Base-by-base conservation (phyloP, 176 grass and related monocot genomes). In the Ensete ventricosum region DNA sequence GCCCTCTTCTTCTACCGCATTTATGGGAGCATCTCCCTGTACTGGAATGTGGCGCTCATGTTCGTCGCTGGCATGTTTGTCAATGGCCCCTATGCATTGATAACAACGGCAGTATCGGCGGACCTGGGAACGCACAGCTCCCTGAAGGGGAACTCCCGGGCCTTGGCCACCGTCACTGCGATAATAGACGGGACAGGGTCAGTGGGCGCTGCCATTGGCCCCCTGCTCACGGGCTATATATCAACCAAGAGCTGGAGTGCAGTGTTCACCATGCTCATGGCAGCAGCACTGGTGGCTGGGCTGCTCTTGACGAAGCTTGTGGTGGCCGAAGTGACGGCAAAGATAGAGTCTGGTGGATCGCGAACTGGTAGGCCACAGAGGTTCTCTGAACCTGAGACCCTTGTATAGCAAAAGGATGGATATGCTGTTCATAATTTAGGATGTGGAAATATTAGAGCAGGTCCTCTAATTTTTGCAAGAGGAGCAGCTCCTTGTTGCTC, bases 271-370 rank as follows among this genome's bases (percentile, higher is more conserved):
- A 62, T 62, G 57, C 13, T 62, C 17, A 62, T 62, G 57, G 57
- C 20, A 9, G 57, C 57, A 3, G 57, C 57, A 14, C 20, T 62
- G 17, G 20, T 62, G 14, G 57, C 57, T 62, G 57, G 57, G 9
- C 17, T 62, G 57, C 57, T 62, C 57, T 62, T 62, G 57, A 62
- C 57, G 57, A 62, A n/a, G 57, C 57, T 62, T 17, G 57, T 62
- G 7, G 57, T 62, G 20, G 57, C 57, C 20, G 57, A 62, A 14
- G 57, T 62, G 57, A 19, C 57, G 1, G 57, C 57, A 62, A 62
- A 62, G 11, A 62, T 62, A 9, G 57, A 62, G 13, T 14, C 57
- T 62, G 57, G 34, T 43, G 34, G 27, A 3, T 29, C 27, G 27
- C 27, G 27, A 29, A 29, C 27, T 29, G 27, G 34, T 43, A 6